Percentiles rank a stretch among this genome's conserved stretches.
phyloP scores from a whole-genome alignment of 768 basidiomycete species.

The Mycena albidolilacea region DNA sequence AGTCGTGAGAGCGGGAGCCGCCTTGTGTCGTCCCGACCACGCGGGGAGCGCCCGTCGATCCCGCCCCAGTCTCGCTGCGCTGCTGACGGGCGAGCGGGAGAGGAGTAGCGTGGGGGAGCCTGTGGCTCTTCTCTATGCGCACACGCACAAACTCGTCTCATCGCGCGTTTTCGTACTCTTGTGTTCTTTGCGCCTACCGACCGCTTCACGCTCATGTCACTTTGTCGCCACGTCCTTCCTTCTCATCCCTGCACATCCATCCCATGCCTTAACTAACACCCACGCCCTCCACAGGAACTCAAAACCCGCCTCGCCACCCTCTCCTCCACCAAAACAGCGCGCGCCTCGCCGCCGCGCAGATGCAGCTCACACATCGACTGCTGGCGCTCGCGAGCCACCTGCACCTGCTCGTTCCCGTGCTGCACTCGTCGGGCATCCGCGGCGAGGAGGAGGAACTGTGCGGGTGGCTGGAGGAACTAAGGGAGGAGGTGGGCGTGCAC shows the following conservation, averaged over 20 bases:
- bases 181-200: no score
- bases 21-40: no score
- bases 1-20: no score
- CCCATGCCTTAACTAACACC: background rate
- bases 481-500: constrained; percentile 73
- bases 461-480: constrained; percentile 78
- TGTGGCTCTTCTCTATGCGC: no score
- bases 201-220: no score
- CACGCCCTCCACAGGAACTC: constrained; percentile 65
- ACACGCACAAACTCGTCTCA: no score
- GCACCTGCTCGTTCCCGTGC: constrained; percentile 82
- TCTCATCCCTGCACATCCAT: background rate
- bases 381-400: constrained; percentile 80
- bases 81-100: no score
- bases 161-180: no score
- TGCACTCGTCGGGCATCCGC: constrained; percentile 81
- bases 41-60: no score
- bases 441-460: constrained; percentile 87
- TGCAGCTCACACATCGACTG: constrained; percentile 80
- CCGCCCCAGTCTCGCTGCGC: no score
- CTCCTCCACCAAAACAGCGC: constrained; percentile 73
- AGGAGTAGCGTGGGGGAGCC: no score
- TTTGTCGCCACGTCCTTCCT: background rate
- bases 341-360: constrained; percentile 70
- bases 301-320: constrained; percentile 74